These are phyloP conservation scores for Nectriaceae sp. DNA, from an alignment of 2,329 filamentous ascomycete genomes.

Conservation along the genomic window DNA sequence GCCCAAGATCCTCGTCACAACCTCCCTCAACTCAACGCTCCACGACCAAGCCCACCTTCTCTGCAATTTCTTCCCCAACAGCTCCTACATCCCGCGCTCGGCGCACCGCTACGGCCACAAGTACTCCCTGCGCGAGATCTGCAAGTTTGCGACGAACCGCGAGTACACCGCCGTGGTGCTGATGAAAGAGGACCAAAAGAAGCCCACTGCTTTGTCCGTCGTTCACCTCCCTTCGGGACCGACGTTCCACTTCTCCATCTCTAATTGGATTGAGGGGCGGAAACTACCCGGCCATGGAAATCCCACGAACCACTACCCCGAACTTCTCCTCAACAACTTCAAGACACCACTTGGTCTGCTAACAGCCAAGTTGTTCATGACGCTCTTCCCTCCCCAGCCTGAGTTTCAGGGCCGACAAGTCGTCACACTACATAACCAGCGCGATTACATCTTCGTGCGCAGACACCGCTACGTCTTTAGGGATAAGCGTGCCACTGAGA, in stretches of 20 bases:
- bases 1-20: constrained; percentile 92
- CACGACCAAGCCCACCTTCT: constrained; percentile 81
- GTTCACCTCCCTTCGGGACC: constrained; percentile 83
- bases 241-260: constrained; percentile 89
- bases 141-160: constrained; percentile 78
- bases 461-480: constrained; percentile 91
- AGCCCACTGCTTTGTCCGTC: constrained; percentile 77
- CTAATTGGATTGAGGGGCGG: constrained; percentile 87
- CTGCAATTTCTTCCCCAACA: constrained; percentile 81
- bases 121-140: constrained; percentile 89
- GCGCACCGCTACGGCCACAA: constrained; percentile 84
- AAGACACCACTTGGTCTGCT: constrained; percentile 87
- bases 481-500: constrained; percentile 84
- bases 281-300: constrained; percentile 87
- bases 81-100: constrained; percentile 82
- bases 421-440: constrained; percentile 90
- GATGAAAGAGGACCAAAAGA: constrained; percentile 87
- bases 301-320: constrained; percentile 85
- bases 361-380: constrained; percentile 77
- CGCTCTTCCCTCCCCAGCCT: constrained; percentile 67
- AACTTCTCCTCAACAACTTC: constrained; percentile 92
- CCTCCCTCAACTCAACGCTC: constrained; percentile 83
- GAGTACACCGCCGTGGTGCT: constrained; percentile 84
- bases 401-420: constrained; percentile 87
- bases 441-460: constrained; percentile 93